phyloP scores from a whole-genome alignment of 305 asterid genomes.

The Petunia hybrid region DNA sequence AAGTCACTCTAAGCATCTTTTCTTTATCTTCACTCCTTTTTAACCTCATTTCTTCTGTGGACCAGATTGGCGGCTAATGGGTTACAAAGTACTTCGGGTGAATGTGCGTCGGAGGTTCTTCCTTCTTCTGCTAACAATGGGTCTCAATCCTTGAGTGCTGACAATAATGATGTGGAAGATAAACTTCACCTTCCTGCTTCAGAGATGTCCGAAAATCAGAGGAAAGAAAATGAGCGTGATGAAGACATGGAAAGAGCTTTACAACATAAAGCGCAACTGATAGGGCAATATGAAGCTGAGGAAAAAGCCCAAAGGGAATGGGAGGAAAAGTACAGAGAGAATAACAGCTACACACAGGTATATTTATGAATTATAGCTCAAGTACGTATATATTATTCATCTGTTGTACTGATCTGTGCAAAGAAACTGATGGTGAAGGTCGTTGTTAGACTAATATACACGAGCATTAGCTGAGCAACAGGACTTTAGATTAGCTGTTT shows the following conservation, averaged over 20 bases:
- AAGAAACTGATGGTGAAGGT: neutral
- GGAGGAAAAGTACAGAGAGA: conserved; percentile 87
- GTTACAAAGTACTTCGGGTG: conserved; percentile 4
- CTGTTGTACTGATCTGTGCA: neutral
- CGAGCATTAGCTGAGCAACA: neutral
- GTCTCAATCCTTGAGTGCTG: conserved; percentile 46
- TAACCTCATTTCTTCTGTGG: conserved; percentile 1
- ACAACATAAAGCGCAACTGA: conserved; percentile 66
- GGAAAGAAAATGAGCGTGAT: conserved; percentile 46
- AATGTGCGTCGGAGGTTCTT: conserved; percentile 25
- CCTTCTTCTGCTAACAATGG: conserved; percentile 51
- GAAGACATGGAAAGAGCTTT: conserved; percentile 68
- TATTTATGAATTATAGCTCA: conserved; percentile 23
- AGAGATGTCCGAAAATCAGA: conserved; percentile 41
- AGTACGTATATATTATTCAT: neutral
- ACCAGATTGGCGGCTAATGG: neutral
- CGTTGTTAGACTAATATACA: neutral
- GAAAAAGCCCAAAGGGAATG: conserved; percentile 86
- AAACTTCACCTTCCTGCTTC: conserved; percentile 43
- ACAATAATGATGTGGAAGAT: conserved; percentile 44
- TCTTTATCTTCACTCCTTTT: neutral
- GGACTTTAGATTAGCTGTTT: neutral
- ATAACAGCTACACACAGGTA: conserved; percentile 69
- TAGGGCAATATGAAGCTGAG: conserved; percentile 67
- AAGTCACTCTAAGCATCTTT: neutral